Conservation (phyloP, 176 grass and related monocot genomes). For the Microstegium vimineum region DNA sequence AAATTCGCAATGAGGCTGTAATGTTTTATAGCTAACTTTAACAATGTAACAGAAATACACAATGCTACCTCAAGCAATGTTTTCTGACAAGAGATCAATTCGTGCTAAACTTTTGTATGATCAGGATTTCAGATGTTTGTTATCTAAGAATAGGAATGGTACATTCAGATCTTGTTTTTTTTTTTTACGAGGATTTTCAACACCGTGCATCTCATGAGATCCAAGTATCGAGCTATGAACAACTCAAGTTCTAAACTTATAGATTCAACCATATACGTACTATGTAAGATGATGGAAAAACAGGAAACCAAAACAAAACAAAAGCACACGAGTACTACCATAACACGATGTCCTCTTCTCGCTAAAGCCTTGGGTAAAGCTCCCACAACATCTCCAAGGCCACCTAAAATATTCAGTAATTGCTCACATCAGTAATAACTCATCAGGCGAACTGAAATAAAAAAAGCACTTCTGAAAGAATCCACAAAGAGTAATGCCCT, state of each 20-base stretch:
- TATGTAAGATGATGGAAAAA: not conserved
- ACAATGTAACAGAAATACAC: not conserved
- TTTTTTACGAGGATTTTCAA: not conserved
- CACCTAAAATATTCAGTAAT: conserved; percentile 43
- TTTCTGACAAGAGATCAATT: not conserved
- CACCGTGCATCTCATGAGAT: not conserved
- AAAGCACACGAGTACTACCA: conserved; percentile 42
- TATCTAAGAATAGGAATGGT: not conserved
- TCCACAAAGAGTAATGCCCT: not conserved
- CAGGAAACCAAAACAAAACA: not conserved
- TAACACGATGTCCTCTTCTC: conserved; percentile 95
- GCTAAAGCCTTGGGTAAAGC: conserved; percentile 97
- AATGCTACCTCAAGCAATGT: not conserved
- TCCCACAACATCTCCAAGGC: conserved; percentile 91
- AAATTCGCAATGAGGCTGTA: not conserved
- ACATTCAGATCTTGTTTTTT: not conserved
- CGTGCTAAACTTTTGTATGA: not conserved
- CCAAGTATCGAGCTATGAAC: not conserved
- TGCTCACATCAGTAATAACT: conserved; percentile 22
- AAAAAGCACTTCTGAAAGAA: not conserved
- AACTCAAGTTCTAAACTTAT: not conserved
- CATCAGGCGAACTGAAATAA: not conserved
- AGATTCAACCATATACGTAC: not conserved
- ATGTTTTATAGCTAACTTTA: not conserved
- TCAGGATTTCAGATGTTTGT: not conserved